A percentile compares a stretch with the other conserved stretches of the same genome.
phyloP scores from a whole-genome alignment of 208 protist species.

The Trypanosoma cruzi region DNA sequence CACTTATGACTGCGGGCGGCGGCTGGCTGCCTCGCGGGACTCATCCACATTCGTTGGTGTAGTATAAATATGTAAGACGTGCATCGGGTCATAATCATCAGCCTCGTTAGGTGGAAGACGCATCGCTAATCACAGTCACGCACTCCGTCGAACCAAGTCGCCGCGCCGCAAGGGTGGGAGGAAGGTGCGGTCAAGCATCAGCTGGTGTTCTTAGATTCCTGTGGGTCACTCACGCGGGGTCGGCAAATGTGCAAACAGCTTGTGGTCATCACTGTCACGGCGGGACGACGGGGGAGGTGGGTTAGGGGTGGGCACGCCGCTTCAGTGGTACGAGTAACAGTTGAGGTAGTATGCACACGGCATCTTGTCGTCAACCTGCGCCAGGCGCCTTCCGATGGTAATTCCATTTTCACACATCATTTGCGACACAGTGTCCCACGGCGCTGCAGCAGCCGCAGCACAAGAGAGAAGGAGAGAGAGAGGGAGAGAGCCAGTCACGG shows the following conservation, averaged over 20 bases:
- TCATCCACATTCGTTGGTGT: too few species aligned
- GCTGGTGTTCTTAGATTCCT: background rate
- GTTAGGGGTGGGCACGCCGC: slow-evolving; percentile 15
- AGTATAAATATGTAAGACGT: too few species aligned
- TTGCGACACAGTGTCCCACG: too few species aligned
- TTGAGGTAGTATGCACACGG: slow-evolving; percentile 32
- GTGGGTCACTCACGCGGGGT: background rate
- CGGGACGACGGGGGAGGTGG: background rate
- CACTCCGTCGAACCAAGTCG: background rate
- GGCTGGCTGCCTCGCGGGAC: too few species aligned
- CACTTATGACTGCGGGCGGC: too few species aligned
- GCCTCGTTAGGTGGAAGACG: slow-evolving; percentile 28
- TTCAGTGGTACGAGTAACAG: slow-evolving; percentile 39
- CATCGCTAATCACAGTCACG: slow-evolving; percentile 18
- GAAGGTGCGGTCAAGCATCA: background rate
- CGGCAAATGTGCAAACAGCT: slow-evolving; percentile 6
- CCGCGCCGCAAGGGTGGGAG: background rate
- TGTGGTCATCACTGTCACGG: background rate
- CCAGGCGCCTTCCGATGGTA: slow-evolving; percentile 30
- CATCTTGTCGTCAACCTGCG: slow-evolving; percentile 25
- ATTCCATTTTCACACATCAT: slow-evolving; percentile 34
- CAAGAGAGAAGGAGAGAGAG: background rate
- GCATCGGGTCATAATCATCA: too few species aligned
- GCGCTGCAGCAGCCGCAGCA: background rate
- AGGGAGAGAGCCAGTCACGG: background rate